These are phyloP conservation scores for Lipomyces yamadae DNA, from an alignment of 805 yeast species.

Conservation along the genomic window DNA sequence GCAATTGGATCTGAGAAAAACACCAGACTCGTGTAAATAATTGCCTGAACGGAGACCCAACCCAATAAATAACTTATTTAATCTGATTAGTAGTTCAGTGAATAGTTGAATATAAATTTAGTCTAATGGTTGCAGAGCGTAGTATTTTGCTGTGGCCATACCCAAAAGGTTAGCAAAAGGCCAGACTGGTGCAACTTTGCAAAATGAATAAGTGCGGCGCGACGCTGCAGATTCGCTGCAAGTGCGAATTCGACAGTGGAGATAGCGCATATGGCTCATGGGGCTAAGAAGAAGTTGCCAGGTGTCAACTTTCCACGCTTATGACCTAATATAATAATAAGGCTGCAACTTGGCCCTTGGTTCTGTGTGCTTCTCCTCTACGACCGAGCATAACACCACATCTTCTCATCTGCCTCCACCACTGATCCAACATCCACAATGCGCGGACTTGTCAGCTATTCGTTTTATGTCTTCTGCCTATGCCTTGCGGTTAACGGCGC, in stretches of 20 bases:
- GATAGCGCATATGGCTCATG: not conserved
- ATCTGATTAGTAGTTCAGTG: too few relatives aligned
- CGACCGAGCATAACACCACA: not conserved
- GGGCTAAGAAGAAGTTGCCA: not conserved
- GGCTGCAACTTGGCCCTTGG: not conserved
- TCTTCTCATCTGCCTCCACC: slow-evolving; percentile 3
- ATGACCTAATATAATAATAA: not conserved
- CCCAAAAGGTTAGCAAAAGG: too few relatives aligned
- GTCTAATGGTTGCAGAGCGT: too few relatives aligned
- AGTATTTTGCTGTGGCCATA: too few relatives aligned
- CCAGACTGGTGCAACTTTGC: not conserved
- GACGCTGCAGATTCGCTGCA: not conserved
- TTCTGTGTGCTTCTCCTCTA: slow-evolving; percentile 4
- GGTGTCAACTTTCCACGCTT: not conserved
- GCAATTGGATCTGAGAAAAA: slow-evolving; percentile 40
- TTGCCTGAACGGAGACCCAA: not conserved
- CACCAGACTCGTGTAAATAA: not conserved
- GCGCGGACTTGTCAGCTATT: slow-evolving; percentile 26
- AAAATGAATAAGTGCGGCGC: not conserved
- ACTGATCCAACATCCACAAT: slow-evolving; percentile 11
- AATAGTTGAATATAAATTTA: too few relatives aligned
- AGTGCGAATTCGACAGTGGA: not conserved
- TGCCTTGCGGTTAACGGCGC: slow-evolving; percentile 19
- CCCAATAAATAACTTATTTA: too few relatives aligned
- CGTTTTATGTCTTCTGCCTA: slow-evolving; percentile 26